phyloP scores from a whole-genome alignment of 331 rosid species.

The Telfairia occidentalis region DNA sequence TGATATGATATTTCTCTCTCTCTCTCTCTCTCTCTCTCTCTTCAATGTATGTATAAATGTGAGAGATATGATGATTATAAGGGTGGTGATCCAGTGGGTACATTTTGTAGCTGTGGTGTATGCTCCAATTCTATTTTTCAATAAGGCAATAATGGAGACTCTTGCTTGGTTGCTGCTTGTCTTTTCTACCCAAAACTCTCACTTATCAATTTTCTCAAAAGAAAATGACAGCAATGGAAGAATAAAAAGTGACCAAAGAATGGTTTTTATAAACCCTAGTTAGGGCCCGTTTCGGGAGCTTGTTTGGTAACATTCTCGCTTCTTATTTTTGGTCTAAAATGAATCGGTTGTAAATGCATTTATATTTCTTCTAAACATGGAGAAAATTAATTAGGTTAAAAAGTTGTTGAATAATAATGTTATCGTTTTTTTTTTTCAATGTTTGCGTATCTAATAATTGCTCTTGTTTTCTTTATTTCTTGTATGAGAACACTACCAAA shows the following conservation, averaged over 20 bases:
- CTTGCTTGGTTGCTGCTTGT: slow-evolving; percentile 30
- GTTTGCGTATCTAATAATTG: too few species aligned
- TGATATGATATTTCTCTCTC: not conserved
- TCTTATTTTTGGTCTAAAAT: not conserved
- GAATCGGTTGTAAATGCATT: not conserved
- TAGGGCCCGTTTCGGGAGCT: not conserved
- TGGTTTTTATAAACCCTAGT: not conserved
- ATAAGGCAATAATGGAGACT: slow-evolving; percentile 34
- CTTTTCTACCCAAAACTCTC: slow-evolving; percentile 30
- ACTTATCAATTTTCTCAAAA: slow-evolving; percentile 21
- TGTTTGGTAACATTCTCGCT: not conserved
- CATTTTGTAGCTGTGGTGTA: slow-evolving; percentile 10
- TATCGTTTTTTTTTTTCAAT: not conserved
- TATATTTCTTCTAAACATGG: not conserved
- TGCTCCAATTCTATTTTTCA: slow-evolving; percentile 42
- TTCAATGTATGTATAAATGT: not conserved
- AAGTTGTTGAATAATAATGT: too few species aligned
- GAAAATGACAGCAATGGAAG: not conserved
- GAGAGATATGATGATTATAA: not conserved
- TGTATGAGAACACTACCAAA: too few species aligned
- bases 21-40: not conserved
- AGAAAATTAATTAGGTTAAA: too few species aligned
- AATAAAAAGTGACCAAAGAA: not conserved
- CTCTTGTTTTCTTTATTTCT: not conserved
- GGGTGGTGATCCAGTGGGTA: not conserved